Evolutionary conservation across 2,329 filamentous ascomycete genomes (phyloP).

Genomic region (Chalara sp.): DNA sequence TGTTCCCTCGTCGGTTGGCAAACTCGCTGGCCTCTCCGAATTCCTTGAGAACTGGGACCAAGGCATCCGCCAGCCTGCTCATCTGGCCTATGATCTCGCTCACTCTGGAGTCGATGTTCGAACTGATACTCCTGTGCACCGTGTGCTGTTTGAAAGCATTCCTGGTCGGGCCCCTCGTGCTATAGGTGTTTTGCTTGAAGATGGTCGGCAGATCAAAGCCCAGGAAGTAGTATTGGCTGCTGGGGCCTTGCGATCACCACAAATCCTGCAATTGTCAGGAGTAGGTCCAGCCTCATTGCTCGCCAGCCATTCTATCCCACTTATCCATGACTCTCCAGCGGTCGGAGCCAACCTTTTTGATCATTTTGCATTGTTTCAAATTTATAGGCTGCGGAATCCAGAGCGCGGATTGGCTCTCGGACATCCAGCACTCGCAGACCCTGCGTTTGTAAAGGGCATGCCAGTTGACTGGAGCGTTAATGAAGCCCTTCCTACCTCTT

Average conservation of each 20-base stretch:
- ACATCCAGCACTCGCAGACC: conserved; percentile 1
- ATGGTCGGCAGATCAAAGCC: neutral
- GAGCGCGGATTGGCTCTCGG: conserved; percentile 9
- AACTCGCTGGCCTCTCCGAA: neutral
- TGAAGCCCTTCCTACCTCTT: too few relatives aligned
- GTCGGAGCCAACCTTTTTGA: neutral
- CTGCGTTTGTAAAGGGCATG: conserved; percentile 3
- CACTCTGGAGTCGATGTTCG: neutral
- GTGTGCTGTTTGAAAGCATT: neutral
- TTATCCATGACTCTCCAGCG: neutral
- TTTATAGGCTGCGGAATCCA: conserved; percentile 8
- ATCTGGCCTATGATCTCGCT: neutral
- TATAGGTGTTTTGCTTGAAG: neutral
- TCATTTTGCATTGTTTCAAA: conserved; percentile 2
- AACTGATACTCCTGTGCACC: neutral
- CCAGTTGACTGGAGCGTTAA: conserved; percentile 4
- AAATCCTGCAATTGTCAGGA: conserved; percentile 37
- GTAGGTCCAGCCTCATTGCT: conserved; percentile 24
- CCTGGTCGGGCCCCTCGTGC: neutral
- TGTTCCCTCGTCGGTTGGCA: neutral
- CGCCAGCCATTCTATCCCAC: neutral
- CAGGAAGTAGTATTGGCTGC: conserved; percentile 39
- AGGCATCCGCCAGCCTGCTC: neutral
- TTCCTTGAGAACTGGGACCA: neutral
- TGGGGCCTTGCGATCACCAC: conserved; percentile 37